These are phyloP conservation scores for Stachybotrys echinatus DNA, from an alignment of 2,329 filamentous ascomycete species.

Conservation along the genomic window DNA sequence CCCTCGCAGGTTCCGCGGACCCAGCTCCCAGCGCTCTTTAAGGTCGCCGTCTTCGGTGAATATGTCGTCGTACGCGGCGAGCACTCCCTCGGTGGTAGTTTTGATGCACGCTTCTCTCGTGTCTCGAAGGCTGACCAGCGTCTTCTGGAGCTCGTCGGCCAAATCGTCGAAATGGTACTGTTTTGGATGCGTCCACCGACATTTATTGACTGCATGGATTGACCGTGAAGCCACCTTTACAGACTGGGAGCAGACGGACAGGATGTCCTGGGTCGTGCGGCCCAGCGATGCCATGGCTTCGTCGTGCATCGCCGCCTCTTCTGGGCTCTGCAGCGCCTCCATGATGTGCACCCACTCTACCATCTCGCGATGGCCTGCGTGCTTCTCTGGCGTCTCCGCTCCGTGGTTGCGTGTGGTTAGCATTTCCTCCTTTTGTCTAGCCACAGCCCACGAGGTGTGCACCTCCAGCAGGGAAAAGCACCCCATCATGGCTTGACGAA, in stretches of 20 bases:
- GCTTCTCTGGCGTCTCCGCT: background rate
- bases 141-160: conserved; percentile 10
- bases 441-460: conserved; percentile 26
- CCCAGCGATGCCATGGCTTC: conserved; percentile 26
- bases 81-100: conserved; percentile 32
- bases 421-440: conserved; percentile 13
- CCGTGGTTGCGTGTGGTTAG: background rate
- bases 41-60: conserved; percentile 36
- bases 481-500: conserved; percentile 28
- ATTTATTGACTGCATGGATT: conserved; percentile 20
- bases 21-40: conserved; percentile 15
- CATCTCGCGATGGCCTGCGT: conserved; percentile 17
- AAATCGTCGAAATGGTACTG: conserved; percentile 15
- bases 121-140: conserved; percentile 17
- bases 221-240: conserved; percentile 15
- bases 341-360: conserved; percentile 26
- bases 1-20: conserved; percentile 25
- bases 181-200: conserved; percentile 21
- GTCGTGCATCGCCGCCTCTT: conserved; percentile 22
- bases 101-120: conserved; percentile 17
- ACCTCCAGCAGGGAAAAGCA: conserved; percentile 34
- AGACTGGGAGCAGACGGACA: conserved; percentile 15
- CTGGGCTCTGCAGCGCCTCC: conserved; percentile 30
- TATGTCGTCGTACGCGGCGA: conserved; percentile 30
- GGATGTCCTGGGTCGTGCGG: conserved; percentile 18